Evolutionary conservation across 1,284 basidiomycete species (phyloP), one percentile per base, ranked within the genome.

Genomic region (Taiwanofungus camphoratus): DNA sequence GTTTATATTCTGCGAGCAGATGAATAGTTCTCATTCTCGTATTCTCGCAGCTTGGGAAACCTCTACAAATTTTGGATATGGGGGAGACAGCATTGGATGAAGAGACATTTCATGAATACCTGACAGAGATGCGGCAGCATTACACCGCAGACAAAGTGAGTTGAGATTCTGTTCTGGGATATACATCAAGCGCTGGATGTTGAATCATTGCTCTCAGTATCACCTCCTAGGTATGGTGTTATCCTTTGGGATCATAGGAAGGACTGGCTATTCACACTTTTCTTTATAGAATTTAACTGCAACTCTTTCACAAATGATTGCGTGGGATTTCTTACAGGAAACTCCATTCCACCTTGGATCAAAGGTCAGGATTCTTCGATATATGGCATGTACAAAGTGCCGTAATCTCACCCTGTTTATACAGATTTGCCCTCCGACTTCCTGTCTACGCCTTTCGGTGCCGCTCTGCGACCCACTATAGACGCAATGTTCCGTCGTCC

Each of bases 301-400:
- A 94, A 94, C 61, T 86, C 87, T 2, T 96, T 96, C 55, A 92
- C 91, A 0, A 88, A 87, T 47, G 92, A 95, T 52, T 81, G 82
- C 41, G 66, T 91, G 24, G 90, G 85, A 2, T 92, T 94, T 59
- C 65, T 94, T 39, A 92, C 88, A 0, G 89, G 90, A 16, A 70
- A 71, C 2, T 78, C 78, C 18, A 87, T 93, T 49, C 91, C 92
- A 3, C 54, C 71, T 1, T 91, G 81, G 68, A 89, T 94, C 49
- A 86, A 75, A 67, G 81, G 86, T 77, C 44, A 36, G 55, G 32
- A 44, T 48, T 11, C 3, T 9, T 18, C n/a, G 21, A 6, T 20
- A 15, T 13, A 18, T 11, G 13, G 3, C n/a, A n/a, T n/a, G n/a
- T n/a, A n/a, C n/a, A n/a, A n/a, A n/a, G n/a, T n/a, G 19, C 12